Evolutionary conservation across 352 stramenopile species (phyloP), one percentile per base, ranked within the genome.

Genomic region (Globisporangium uncinulatum): DNA sequence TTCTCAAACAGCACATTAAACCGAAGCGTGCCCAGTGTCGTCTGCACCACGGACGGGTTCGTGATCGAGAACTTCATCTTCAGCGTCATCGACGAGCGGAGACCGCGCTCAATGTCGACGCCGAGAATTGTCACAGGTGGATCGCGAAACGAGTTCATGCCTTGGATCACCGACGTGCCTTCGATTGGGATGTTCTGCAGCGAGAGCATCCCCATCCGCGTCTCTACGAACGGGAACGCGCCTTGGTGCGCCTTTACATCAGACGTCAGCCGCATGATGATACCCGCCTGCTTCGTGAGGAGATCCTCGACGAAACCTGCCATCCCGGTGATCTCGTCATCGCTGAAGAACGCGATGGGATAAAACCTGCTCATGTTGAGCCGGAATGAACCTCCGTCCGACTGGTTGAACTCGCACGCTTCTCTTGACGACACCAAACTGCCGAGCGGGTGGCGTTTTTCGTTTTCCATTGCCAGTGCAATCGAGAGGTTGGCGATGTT

Each of bases 311-410:
- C 74, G 52, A 92, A 92, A 9, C 39, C 46, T 19, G 75, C 64
- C 82, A 92, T 92, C 1, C 48, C 67, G 13, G 21, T 39, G 24
- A 77, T 71, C 6, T 86, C 57, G n/a, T 65, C 46, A 10, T 56
- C 29, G 13, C 63, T 65, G 6, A 64, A 31, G 54, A 92, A 88
- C 17, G 66, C 59, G 45, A 92, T 76, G 15, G 77, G 64, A 49
- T 92, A 92, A 51, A 69, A 89, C 10, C 73, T 58, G 13, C 63
- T 79, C 82, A 92, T 89, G 42, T 92, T 89, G 42, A 92, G 66
- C 3, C 71, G 74, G 53, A 92, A 92, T 15, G 70, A 67, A 14
- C 76, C 79, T 36, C 55, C 71, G 13, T 73, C 66, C 6, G 68
- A 56, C 54, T 87, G 78, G 51, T 87, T 84, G 57, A 82, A 92